phyloP scores from a whole-genome alignment of 2,329 filamentous ascomycete genomes.

The Fusarium neocosmosporiellum region DNA sequence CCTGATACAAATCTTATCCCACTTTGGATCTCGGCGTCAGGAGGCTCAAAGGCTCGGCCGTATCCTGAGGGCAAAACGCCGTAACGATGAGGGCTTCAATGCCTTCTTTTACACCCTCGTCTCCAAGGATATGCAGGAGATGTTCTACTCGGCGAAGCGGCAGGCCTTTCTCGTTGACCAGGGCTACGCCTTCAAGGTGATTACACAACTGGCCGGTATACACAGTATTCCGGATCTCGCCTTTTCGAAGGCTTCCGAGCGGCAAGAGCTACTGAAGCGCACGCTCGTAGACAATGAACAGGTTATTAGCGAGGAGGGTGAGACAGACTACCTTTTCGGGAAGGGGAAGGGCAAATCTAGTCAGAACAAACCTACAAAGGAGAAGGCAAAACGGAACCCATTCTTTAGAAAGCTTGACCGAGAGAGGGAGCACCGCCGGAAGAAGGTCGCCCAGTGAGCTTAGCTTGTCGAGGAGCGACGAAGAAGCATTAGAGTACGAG shows the following conservation, averaged over 20 bases:
- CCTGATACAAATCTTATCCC: conserved; percentile 93
- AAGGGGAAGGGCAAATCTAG: neutral
- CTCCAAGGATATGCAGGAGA: conserved; percentile 85
- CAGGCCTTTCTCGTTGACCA: conserved; percentile 95
- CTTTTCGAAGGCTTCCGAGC: conserved; percentile 78
- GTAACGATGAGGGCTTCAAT: conserved; percentile 96
- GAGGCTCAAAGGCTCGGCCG: conserved; percentile 91
- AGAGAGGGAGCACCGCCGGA: conserved; percentile 19
- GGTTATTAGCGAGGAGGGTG: conserved; percentile 4
- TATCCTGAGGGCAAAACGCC: conserved; percentile 88
- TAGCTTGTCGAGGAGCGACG: neutral
- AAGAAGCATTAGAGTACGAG: neutral
- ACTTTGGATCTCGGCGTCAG: conserved; percentile 93
- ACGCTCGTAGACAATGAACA: conserved; percentile 81
- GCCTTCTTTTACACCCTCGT: conserved; percentile 97
- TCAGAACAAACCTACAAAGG: neutral
- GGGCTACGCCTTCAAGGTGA: conserved; percentile 95
- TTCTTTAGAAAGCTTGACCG: conserved; percentile 36
- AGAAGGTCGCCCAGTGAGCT: neutral
- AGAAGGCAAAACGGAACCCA: conserved; percentile 21
- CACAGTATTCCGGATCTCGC: conserved; percentile 79
- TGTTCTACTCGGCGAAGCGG: conserved; percentile 91
- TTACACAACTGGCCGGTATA: conserved; percentile 87
- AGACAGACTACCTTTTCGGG: conserved; percentile 4
- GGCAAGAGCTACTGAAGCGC: conserved; percentile 82